phyloP scores from a whole-genome alignment of 805 yeast genomes.

The Maudiozyma saulgeensis region DNA sequence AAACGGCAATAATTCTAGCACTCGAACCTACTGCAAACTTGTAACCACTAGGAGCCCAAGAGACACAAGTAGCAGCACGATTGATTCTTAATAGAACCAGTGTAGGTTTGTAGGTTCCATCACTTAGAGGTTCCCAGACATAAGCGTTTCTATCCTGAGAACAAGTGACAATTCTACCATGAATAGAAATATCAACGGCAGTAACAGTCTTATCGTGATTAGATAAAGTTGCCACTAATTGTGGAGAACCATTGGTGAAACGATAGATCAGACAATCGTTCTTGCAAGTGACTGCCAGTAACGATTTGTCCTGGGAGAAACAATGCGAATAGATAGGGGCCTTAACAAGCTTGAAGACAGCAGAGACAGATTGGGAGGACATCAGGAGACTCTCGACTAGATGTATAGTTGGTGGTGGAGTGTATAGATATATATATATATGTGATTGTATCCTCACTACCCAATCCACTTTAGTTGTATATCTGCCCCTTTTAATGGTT shows the following conservation, averaged over 20 bases:
- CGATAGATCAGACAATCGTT: slow-evolving; percentile 67
- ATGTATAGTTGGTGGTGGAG: neutral
- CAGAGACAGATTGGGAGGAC: slow-evolving; percentile 20
- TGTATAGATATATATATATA: no score
- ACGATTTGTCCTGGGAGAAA: slow-evolving; percentile 56
- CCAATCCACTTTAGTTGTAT: no score
- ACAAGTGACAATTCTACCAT: slow-evolving; percentile 89
- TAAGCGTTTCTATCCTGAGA: slow-evolving; percentile 96
- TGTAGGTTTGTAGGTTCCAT: slow-evolving; percentile 68
- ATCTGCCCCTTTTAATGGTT: no score
- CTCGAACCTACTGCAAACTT: slow-evolving; percentile 97
- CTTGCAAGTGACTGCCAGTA: slow-evolving; percentile 76
- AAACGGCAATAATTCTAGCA: slow-evolving; percentile 87
- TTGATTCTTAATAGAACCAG: slow-evolving; percentile 85
- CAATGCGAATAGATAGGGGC: slow-evolving; percentile 87
- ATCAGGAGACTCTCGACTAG: slow-evolving; percentile 30
- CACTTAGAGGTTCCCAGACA: slow-evolving; percentile 78
- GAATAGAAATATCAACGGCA: slow-evolving; percentile 81
- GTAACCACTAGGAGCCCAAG: slow-evolving; percentile 91
- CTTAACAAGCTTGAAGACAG: slow-evolving; percentile 59
- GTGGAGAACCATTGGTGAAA: slow-evolving; percentile 35
- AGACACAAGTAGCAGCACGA: slow-evolving; percentile 88
- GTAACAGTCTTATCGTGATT: slow-evolving; percentile 94
- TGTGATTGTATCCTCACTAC: no score
- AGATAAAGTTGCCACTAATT: slow-evolving; percentile 51